These are phyloP conservation scores for Trichosporon sp. DNA, from an alignment of 1,284 basidiomycete genomes.

Conservation along the genomic window DNA sequence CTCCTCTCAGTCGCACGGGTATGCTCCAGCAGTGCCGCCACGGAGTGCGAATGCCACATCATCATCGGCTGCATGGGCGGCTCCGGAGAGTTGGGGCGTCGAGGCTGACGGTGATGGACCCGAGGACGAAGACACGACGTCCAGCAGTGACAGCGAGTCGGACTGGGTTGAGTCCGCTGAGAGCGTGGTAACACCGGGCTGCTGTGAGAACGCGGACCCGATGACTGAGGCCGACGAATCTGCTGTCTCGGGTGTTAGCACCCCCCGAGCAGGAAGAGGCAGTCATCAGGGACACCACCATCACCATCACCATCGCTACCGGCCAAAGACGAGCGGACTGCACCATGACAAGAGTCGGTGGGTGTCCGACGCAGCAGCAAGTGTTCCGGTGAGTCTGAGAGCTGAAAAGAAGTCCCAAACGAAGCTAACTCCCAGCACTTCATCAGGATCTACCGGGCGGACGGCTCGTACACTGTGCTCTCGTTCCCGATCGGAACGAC, in stretches of 20 bases:
- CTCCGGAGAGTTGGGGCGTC: constrained; percentile 55
- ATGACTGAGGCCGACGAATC: neutral
- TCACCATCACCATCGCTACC: neutral
- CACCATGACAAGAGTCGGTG: neutral
- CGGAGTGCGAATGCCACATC: constrained; percentile 4
- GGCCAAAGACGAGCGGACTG: neutral
- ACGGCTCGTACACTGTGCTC: constrained; percentile 68
- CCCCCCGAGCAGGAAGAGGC: neutral
- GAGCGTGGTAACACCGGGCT: neutral
- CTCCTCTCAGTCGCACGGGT: neutral
- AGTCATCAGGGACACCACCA: constrained; percentile 6
- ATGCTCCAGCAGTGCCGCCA: constrained; percentile 11
- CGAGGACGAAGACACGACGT: constrained; percentile 24
- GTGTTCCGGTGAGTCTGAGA: neutral
- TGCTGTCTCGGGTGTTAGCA: neutral
- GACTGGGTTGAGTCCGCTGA: neutral
- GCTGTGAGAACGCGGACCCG: neutral
- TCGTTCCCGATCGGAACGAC: constrained; percentile 62
- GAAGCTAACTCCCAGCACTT: constrained; percentile 36
- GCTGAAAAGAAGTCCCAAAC: neutral
- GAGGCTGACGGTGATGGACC: constrained; percentile 47
- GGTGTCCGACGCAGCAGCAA: neutral
- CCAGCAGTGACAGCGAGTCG: constrained; percentile 8
- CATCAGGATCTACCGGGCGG: constrained; percentile 71
- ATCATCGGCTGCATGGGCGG: constrained; percentile 48